phyloP scores from a whole-genome alignment of 2,329 filamentous ascomycete species.

The Coleophoma eucalyptorum region DNA sequence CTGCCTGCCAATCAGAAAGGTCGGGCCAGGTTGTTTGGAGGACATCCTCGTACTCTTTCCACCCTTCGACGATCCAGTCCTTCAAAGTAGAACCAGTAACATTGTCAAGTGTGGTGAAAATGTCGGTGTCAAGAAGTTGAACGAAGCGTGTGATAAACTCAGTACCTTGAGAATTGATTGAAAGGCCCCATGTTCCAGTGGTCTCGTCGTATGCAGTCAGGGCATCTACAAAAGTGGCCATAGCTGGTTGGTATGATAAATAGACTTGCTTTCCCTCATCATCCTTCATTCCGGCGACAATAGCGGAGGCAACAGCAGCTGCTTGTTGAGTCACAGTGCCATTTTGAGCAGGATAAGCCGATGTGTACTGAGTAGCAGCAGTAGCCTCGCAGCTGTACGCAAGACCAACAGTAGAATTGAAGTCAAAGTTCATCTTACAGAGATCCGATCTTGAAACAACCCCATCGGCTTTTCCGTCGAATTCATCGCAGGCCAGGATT shows the following conservation, averaged over 20 bases:
- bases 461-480: conserved; percentile 3
- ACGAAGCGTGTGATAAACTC: conserved; percentile 29
- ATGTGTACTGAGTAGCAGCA: conserved; percentile 6
- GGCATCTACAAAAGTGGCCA: no score
- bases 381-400: conserved; percentile 35
- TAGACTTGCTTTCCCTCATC: conserved; percentile 29
- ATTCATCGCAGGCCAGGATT: conserved; percentile 2
- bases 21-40: conserved; percentile 50
- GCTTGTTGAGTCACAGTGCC: conserved; percentile 26
- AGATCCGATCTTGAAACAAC: conserved; percentile 37
- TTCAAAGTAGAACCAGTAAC: conserved; percentile 51
- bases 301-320: conserved; percentile 28
- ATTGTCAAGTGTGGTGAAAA: conserved; percentile 36
- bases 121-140: conserved; percentile 33
- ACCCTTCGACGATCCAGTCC: conserved; percentile 46
- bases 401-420: conserved; percentile 38
- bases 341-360: conserved; percentile 3
- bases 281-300: conserved; percentile 29
- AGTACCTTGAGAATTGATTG: no score
- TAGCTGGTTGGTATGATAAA: conserved; percentile 29
- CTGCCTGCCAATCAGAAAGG: conserved; percentile 40
- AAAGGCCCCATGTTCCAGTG: no score
- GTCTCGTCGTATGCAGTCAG: no score
- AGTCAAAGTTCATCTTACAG: conserved; percentile 40
- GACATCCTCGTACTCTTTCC: conserved; percentile 41